These are phyloP conservation scores for Neurospora africana DNA, from an alignment of 495 filamentous ascomycete species.

Conservation along the genomic window DNA sequence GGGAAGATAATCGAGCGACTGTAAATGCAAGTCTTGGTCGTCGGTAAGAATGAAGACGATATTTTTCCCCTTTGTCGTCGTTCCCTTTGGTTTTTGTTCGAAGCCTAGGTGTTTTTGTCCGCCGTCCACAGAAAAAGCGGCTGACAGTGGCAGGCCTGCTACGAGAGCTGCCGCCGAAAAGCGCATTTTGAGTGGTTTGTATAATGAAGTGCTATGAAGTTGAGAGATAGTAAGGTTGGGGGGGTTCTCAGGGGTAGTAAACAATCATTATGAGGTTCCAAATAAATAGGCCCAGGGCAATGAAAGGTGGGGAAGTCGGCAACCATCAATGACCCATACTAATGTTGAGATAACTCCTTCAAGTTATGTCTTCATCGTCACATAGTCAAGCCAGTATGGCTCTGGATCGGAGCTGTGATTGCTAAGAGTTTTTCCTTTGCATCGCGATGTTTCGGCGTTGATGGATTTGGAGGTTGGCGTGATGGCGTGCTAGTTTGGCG, in stretches of 20 bases:
- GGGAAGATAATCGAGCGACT: constrained; percentile 49
- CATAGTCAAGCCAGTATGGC: neutral
- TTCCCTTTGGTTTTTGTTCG: constrained; percentile 3
- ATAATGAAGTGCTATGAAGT: neutral
- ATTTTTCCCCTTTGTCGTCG: constrained; percentile 15
- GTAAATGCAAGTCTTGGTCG: constrained; percentile 53
- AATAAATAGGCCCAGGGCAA: neutral
- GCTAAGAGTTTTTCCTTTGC: neutral
- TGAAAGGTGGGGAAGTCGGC: neutral
- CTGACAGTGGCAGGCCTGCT: constrained; percentile 11
- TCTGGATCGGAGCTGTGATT: neutral
- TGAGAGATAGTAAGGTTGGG: neutral
- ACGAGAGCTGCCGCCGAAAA: constrained; percentile 6
- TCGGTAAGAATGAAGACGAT: constrained; percentile 58
- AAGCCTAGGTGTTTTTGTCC: constrained; percentile 1
- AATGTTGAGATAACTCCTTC: neutral
- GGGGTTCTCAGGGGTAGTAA: neutral
- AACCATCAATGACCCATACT: neutral
- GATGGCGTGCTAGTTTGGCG: constrained; percentile 16
- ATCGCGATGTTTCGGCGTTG: neutral
- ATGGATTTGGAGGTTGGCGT: neutral
- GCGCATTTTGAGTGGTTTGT: constrained; percentile 5
- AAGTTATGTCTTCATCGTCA: neutral
- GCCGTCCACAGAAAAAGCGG: neutral
- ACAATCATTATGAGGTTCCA: neutral